Evolutionary conservation across 1,284 basidiomycete genomes (phyloP).

Genomic region (Malassezia vespertilionis): DNA sequence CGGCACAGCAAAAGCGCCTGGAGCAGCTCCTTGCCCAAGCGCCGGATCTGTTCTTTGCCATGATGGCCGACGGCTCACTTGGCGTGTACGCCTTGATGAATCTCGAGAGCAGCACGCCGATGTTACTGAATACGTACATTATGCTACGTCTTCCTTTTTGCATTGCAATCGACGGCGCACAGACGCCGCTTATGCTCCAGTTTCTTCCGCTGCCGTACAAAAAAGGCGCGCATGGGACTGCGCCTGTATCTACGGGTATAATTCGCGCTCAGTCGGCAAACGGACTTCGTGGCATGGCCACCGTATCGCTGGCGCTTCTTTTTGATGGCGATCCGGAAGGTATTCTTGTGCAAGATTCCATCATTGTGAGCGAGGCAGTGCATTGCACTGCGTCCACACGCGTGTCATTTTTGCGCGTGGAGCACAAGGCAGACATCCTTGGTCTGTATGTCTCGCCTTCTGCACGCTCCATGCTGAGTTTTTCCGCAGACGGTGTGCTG

Average conservation of each 20-base stretch:
- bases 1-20: constrained; percentile 3
- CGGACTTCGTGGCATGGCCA: constrained; percentile 9
- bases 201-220: constrained; percentile 7
- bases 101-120: neutral
- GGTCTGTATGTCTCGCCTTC: neutral
- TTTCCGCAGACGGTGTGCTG: constrained; percentile 14
- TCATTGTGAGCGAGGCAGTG: neutral
- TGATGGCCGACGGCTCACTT: constrained; percentile 8
- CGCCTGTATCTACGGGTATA: neutral
- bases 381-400: neutral
- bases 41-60: constrained; percentile 10
- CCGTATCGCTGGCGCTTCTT: constrained; percentile 5
- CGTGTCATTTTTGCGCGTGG: constrained; percentile 3
- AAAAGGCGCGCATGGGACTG: too few relatives aligned
- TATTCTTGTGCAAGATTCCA: constrained; percentile 12
- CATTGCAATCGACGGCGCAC: constrained; percentile 1
- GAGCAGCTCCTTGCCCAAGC: constrained; percentile 6
- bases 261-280: constrained; percentile 12
- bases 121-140: constrained; percentile 1
- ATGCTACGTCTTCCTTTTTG: neutral
- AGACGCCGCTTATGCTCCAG: constrained; percentile 4
- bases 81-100: constrained; percentile 4
- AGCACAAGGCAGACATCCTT: constrained; percentile 16
- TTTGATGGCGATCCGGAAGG: constrained; percentile 13
- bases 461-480: neutral